Percentiles rank a stretch among this genome's conserved stretches.
Evolutionary conservation across 768 basidiomycete species (phyloP).

Genomic region (Coprinopsis strossmayeri): DNA sequence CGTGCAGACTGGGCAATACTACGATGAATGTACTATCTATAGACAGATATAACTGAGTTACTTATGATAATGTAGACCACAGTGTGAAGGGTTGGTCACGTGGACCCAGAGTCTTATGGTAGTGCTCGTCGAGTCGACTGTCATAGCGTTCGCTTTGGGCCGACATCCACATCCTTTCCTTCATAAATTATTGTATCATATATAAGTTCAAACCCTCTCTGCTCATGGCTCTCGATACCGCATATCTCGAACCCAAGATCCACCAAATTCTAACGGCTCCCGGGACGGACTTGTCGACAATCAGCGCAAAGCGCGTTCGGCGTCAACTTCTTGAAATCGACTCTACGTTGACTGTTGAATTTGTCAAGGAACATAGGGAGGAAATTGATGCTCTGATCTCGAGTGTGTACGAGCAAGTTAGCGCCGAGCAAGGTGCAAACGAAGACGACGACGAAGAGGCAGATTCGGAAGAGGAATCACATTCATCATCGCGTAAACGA

Average conservation of each 20-base stretch:
- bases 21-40: slow-evolving; percentile 25
- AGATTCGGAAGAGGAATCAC: slow-evolving; percentile 18
- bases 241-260: slow-evolving; percentile 54
- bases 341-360: slow-evolving; percentile 47
- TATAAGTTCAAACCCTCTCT: slow-evolving; percentile 15
- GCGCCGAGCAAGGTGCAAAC: slow-evolving; percentile 25
- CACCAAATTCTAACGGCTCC: slow-evolving; percentile 69
- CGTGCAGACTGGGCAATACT: slow-evolving; percentile 62
- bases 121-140: slow-evolving; percentile 1
- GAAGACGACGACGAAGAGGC: slow-evolving; percentile 24
- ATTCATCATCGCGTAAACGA: slow-evolving; percentile 30
- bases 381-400: slow-evolving; percentile 68
- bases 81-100: too few relatives aligned
- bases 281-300: slow-evolving; percentile 67
- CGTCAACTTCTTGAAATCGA: slow-evolving; percentile 56
- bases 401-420: slow-evolving; percentile 57
- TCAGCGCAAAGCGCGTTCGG: slow-evolving; percentile 87
- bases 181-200: slow-evolving; percentile 16
- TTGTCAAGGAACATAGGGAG: slow-evolving; percentile 59
- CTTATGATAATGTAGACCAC: too few relatives aligned
- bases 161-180: background rate
- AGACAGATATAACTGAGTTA: background rate
- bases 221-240: slow-evolving; percentile 47
- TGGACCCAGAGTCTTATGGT: too few relatives aligned
- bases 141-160: background rate